A percentile compares a stretch with the other conserved stretches of the same genome.
Conservation (phyloP, 495 filamentous ascomycete genomes). For the Penicillium waksmanii region DNA sequence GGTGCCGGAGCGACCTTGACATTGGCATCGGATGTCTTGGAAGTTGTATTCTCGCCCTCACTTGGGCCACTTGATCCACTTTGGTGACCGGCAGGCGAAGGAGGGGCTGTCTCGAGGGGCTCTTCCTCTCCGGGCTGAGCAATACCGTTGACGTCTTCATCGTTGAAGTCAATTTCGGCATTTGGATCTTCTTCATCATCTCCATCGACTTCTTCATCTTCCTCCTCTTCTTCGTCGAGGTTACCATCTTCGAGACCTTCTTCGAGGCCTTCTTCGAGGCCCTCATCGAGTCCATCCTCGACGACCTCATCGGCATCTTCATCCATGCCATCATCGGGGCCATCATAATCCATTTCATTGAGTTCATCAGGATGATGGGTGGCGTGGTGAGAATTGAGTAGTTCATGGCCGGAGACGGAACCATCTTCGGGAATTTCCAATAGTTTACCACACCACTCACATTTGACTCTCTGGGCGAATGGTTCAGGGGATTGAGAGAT, state of each 20-base stretch:
- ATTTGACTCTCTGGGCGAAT: conserved; percentile 31
- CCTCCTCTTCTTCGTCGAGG: conserved; percentile 16
- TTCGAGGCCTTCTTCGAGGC: conserved; percentile 14
- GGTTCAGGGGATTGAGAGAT: conserved; percentile 43
- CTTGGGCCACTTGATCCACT: conserved; percentile 14
- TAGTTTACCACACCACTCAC: conserved; percentile 43
- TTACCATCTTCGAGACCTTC: conserved; percentile 28
- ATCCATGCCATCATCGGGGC: conserved; percentile 23
- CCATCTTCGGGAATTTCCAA: conserved; percentile 34
- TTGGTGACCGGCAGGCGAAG: conserved; percentile 2
- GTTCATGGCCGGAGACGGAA: conserved; percentile 30
- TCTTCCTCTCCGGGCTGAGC: conserved; percentile 9
- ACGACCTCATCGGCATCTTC: conserved; percentile 14
- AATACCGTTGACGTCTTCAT: conserved; percentile 25
- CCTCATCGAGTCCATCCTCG: conserved; percentile 10
- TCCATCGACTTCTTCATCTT: conserved; percentile 13
- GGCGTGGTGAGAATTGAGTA: conserved; percentile 38
- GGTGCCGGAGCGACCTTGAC: conserved; percentile 4
- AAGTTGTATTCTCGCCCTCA: conserved; percentile 8
- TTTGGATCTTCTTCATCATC: conserved; percentile 13
- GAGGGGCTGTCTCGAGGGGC: conserved; percentile 10
- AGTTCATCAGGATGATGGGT: conserved; percentile 36
- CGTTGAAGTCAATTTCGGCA: conserved; percentile 26
- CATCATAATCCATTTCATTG: conserved; percentile 30
- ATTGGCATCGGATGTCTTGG: conserved; percentile 3